Evolutionary conservation across 495 filamentous ascomycete genomes (phyloP), one percentile per base, ranked within the genome.

Genomic region (Letharia columbiana): DNA sequence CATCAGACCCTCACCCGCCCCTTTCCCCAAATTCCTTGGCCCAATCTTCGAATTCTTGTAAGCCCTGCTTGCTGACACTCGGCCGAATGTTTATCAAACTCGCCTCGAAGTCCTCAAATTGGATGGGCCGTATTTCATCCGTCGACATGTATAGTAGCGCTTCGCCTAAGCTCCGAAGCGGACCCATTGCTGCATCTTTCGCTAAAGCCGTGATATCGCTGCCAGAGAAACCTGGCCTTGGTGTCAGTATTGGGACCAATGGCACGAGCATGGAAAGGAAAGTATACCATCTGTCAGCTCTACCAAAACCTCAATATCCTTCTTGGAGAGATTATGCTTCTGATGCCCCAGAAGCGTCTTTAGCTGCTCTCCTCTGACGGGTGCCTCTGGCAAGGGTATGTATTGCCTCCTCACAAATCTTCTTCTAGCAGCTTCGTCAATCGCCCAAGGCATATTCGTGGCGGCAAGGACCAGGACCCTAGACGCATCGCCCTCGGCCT

Each of bases 171-270:
- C 89, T 92, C 28, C 95, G 87, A 18, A 99, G 82, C 12, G 95
- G 94, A 0, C 94, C 95, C 94, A 99, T 99, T 35, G 94, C 94
- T 13, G 94, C 94, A 73, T 99, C 94, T 76, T 99, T 99, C 12
- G 94, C 95, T 35, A 99, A 78, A 9, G 94, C 94, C 13, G 94
- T 99, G 63, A 99, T 96, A 73, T 99, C 94, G 5, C 91, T 96
- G 66, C 94, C 95, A 45, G 91, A 96, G 79, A 96, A 99, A 60
- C 92, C 94, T 97, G 71, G 2, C 66, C 23, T 18, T 20, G 17
- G 31, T 33, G 39, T 20, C 59, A 57, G 62, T 56, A 23, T 41
- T 58, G 9, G 60, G 13, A n/a, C 28, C 20, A 58, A 35, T 13
- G 37, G 37, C 4, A 31, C 9, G 44, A n/a, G 50, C 23, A 49